Base-by-base conservation (phyloP, 1,284 basidiomycete genomes). In the Cutaneotrichosporon spelunceum region DNA sequence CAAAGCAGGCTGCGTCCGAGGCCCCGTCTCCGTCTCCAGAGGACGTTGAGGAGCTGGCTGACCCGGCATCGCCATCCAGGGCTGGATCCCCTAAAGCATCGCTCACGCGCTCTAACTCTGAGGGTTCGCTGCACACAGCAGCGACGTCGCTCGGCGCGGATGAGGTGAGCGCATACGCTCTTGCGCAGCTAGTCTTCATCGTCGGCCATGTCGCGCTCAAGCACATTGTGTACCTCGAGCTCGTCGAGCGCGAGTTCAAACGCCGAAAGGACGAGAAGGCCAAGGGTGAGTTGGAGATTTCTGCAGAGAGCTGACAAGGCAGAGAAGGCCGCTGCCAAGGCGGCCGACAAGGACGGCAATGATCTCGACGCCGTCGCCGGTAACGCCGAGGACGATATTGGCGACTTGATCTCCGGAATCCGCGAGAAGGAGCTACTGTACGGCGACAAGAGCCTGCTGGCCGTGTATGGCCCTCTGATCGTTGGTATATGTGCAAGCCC, bases 151-250 rank as follows among this genome's bases (percentile, higher is more conserved):
- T 39, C 16, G 53, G 52, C 56, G 55, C 19, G 16, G 88, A 90
- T 65, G 71, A 84, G 1, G 87, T 87, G 0, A 88, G 93, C 64
- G 87, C 89, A 0, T 97, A 95, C 75, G 85, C 87, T 63, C 83
- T 99, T 19, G 90, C 89, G 59, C 94, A 98, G 74, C 83, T 98
- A 21, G 81, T 99, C 8, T 99, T 98, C 74, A 84, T 91, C 45
- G 93, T 97, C 6, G 96, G 95, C 0, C 95, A 99, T 76, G 90
- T 96, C 21, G 93, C 93, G 7, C 91, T 99, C 79, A 98, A 98
- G 78, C 93, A 99, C 66, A 92, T 98, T 60, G 93, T 96, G 26
- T 96, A 93, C 75, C 85, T 99, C 33, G 95, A 99, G 78, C 83
- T 97, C 48, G 89, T 98, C n/a, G 95, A 99, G 78, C 83, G 94